Conservation (phyloP, 371 early-diverging fungal species). For the Circinella minor region DNA sequence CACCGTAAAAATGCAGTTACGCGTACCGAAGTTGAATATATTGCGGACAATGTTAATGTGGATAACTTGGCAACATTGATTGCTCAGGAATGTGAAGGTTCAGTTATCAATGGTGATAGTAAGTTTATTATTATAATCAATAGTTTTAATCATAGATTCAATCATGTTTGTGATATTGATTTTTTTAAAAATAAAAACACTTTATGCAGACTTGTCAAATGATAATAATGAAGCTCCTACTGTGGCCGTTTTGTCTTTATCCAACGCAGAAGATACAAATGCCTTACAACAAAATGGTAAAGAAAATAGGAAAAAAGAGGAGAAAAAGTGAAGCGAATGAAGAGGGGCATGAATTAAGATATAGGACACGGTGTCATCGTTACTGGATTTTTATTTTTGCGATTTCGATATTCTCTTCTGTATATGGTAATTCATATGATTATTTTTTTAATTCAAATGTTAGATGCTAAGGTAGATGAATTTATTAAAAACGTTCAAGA, state of each 20-base stretch:
- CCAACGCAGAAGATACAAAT: constrained; percentile 27
- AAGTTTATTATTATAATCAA: neutral
- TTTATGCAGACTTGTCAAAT: constrained; percentile 4
- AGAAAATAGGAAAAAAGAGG: neutral
- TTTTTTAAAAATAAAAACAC: neutral
- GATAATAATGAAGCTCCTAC: constrained; percentile 15
- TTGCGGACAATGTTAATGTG: constrained; percentile 41
- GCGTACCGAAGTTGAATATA: constrained; percentile 42
- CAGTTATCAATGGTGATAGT: constrained; percentile 4
- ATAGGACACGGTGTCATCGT: no score
- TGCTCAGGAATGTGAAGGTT: constrained; percentile 36
- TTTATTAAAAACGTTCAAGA: constrained; percentile 34
- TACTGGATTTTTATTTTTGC: no score
- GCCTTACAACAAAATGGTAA: constrained; percentile 45
- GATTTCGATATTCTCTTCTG: no score
- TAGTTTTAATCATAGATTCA: no score
- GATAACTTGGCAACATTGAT: constrained; percentile 33
- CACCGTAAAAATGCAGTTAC: constrained; percentile 30
- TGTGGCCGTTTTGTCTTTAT: constrained; percentile 28
- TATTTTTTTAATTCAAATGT: neutral
- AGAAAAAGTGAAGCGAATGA: neutral
- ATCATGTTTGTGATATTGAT: neutral
- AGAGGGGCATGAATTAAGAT: neutral
- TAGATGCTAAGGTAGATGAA: constrained; percentile 38
- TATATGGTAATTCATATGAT: no score